phyloP scores from a whole-genome alignment of 164 flowering plant genomes.

The Magnolia sinica region DNA sequence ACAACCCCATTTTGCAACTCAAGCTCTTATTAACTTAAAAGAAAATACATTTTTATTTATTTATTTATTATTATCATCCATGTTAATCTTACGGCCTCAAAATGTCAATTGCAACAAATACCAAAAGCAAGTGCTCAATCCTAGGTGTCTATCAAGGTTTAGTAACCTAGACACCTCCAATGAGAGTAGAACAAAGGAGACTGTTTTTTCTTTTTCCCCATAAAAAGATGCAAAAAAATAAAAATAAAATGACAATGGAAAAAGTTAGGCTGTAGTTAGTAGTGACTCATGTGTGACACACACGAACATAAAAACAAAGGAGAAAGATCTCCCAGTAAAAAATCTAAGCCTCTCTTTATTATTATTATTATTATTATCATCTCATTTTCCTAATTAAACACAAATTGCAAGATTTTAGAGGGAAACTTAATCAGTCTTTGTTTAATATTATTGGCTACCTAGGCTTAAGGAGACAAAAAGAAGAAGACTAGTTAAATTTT shows the following conservation, averaged over 20 bases:
- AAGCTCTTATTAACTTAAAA: no score
- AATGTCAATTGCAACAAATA: no score
- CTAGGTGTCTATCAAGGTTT: no score
- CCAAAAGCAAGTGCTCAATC: no score
- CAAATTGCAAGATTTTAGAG: constrained; percentile 12
- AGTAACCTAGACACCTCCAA: no score
- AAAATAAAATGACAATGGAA: background rate
- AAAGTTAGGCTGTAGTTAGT: background rate
- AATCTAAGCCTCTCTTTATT: background rate
- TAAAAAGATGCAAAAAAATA: no score
- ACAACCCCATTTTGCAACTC: no score
- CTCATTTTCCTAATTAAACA: constrained; percentile 6
- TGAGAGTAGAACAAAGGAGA: no score
- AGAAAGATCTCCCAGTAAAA: constrained; percentile 4
- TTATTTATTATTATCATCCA: no score
- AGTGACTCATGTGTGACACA: background rate
- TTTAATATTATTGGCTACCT: background rate
- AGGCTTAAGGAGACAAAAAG: background rate
- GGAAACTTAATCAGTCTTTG: constrained; percentile 3
- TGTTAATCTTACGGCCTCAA: no score
- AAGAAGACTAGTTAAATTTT: background rate
- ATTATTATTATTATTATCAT: background rate
- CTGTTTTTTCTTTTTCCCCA: no score
- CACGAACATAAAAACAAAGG: constrained; percentile 5
- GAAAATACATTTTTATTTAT: no score